Evolutionary conservation across 2,329 filamentous ascomycete species (phyloP).

Genomic region (Colletotrichum sidae): DNA sequence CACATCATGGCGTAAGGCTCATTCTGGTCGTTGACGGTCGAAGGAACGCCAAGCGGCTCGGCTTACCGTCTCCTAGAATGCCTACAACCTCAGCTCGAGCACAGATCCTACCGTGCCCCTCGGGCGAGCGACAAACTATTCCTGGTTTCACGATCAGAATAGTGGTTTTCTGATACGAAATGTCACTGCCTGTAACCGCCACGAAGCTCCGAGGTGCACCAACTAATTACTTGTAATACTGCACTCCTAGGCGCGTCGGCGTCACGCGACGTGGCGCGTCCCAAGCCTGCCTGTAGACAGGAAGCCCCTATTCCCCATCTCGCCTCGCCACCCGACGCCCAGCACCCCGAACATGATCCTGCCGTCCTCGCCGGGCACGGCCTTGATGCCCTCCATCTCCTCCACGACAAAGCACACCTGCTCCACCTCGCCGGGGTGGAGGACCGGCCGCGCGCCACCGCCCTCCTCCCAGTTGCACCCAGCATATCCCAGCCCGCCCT

Average conservation of each 20-base stretch:
- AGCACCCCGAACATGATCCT: constrained; percentile 81
- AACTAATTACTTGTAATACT: too few species aligned
- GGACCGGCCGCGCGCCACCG: constrained; percentile 60
- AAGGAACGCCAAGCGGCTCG: too few species aligned
- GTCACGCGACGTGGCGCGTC: constrained; percentile 52
- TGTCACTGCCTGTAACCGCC: background rate
- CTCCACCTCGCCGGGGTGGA: constrained; percentile 73
- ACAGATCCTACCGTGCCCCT: too few species aligned
- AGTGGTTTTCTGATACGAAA: too few species aligned
- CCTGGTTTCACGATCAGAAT: too few species aligned
- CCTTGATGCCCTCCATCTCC: constrained; percentile 49
- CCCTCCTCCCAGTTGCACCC: constrained; percentile 69
- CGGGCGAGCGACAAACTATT: too few species aligned
- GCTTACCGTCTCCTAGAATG: too few species aligned
- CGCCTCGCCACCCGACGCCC: constrained; percentile 87
- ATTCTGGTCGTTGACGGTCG: too few species aligned
- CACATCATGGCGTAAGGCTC: too few species aligned
- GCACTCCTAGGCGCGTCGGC: background rate
- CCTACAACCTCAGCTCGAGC: too few species aligned
- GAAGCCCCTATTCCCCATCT: constrained; percentile 90
- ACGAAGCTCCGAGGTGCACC: background rate
- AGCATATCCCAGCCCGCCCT: constrained; percentile 60
- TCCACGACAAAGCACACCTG: constrained; percentile 74
- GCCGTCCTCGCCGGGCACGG: constrained; percentile 69
- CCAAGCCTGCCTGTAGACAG: constrained; percentile 87